Evolutionary conservation across 2,329 filamentous ascomycete genomes (phyloP), one percentile per base, ranked within the genome.

Genomic region (Cryphonectria naterciae): DNA sequence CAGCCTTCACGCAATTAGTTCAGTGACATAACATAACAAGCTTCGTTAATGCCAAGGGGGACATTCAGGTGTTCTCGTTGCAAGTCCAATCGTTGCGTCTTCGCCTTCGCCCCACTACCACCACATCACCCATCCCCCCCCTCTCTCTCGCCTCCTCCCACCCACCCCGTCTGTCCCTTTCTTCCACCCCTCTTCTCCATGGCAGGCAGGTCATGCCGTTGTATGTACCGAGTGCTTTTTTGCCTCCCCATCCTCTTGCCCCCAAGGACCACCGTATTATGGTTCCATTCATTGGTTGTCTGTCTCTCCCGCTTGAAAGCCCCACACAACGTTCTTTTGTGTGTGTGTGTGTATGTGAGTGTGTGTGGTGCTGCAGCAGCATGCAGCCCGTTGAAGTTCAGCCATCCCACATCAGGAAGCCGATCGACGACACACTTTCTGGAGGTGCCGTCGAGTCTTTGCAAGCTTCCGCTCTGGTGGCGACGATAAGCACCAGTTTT

Each of bases 401-500:
- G 52, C 69, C 64, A 64, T 63, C 56, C 66, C 41, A 32, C 54
- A 52, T 65, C 49, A 60, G 52, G 66, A 62, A 58, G 66, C 69
- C 54, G 68, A 72, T 70, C 70, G 68, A 62, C 65, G 28, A 52
- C 19, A 54, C 46, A 41, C 54, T n/a, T 22, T 49, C 28, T 28
- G 60, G 56, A 49, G 49, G 65, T 68, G 56, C 32, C 62, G 62
- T 68, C 70, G 28, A 64, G 28, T 58, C 28, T 43, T 68, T 61
- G n/a, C 65, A 58, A 19, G 13, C 54, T 58, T 58, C 54, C 25
- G 61, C 54, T 39, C 32, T 25, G 43, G 37, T 67, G 70, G 70
- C 63, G 60, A 68, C 54, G 67, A 69, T 69, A 62, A 63, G 52
- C 70, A 71, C 7, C 43, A 64, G 35, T 43, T n/a, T 32, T 17